These are phyloP conservation scores for Wakefieldia striispora DNA, from an alignment of 768 basidiomycete genomes.

Conservation along the genomic window DNA sequence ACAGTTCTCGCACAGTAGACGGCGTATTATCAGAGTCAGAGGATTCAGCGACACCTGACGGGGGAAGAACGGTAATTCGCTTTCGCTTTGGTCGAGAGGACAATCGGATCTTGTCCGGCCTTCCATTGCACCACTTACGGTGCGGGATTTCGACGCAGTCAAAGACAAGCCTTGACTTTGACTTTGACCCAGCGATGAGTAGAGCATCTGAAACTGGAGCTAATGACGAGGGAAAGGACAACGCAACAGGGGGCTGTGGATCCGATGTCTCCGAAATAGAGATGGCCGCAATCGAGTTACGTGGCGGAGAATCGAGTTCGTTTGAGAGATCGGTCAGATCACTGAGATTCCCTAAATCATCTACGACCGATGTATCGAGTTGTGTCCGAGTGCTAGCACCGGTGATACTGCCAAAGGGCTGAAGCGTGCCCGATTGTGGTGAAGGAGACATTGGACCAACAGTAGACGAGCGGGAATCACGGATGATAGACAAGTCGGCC, in stretches of 20 bases:
- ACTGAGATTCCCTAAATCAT: constrained; percentile 20
- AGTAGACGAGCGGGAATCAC: background rate
- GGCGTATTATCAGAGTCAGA: background rate
- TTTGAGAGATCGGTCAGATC: constrained; percentile 31
- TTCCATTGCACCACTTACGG: constrained; percentile 9
- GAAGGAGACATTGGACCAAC: constrained; percentile 1
- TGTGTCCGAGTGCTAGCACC: background rate
- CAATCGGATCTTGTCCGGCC: background rate
- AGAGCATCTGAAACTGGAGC: background rate
- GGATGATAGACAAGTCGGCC: background rate
- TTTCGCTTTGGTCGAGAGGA: constrained; percentile 15
- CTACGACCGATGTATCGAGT: background rate
- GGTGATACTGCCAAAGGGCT: background rate
- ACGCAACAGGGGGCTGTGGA: no score
- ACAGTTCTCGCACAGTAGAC: background rate
- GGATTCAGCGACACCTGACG: background rate
- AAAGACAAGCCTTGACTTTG: constrained; percentile 18
- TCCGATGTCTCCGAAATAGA: background rate
- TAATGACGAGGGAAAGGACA: background rate
- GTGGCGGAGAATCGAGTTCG: constrained; percentile 18
- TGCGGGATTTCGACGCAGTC: constrained; percentile 23
- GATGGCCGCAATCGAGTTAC: background rate
- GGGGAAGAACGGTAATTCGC: constrained; percentile 1
- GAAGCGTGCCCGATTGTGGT: background rate
- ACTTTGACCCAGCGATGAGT: background rate